phyloP scores from a whole-genome alignment of 805 yeast species.

The Candida insectorum region DNA sequence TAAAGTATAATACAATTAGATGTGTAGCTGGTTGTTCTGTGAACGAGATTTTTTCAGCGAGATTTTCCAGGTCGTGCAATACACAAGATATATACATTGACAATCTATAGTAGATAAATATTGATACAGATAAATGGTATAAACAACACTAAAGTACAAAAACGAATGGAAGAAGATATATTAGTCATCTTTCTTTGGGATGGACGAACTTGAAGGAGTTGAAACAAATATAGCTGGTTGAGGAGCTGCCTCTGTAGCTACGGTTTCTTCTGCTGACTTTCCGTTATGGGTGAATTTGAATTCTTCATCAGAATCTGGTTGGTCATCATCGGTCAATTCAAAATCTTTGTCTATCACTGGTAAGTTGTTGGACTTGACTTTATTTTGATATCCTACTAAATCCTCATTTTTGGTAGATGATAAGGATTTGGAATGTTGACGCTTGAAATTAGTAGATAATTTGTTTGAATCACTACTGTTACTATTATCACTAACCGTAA shows the following conservation, averaged over 20 bases:
- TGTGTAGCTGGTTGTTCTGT: neutral
- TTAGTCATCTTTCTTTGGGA: too few relatives aligned
- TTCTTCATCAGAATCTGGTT: slow-evolving; percentile 11
- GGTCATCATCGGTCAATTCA: slow-evolving; percentile 26
- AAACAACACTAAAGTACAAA: too few relatives aligned
- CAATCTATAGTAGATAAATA: too few relatives aligned
- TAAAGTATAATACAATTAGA: neutral
- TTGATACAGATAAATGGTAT: too few relatives aligned
- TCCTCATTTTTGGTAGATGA: slow-evolving; percentile 29
- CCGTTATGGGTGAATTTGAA: neutral
- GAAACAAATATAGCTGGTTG: slow-evolving; percentile 12
- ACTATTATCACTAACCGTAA: neutral
- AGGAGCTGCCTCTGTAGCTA: neutral
- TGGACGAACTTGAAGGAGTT: too few relatives aligned
- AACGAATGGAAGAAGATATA: too few relatives aligned
- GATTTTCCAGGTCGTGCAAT: too few relatives aligned
- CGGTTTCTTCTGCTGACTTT: too few relatives aligned
- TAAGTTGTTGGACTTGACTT: slow-evolving; percentile 28
- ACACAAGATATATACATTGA: too few relatives aligned
- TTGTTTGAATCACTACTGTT: neutral
- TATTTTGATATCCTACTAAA: slow-evolving; percentile 32
- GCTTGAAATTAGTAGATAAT: slow-evolving; percentile 9
- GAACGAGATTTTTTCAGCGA: too few relatives aligned
- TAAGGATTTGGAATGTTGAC: slow-evolving; percentile 35
- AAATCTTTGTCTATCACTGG: slow-evolving; percentile 45